Percentiles rank a stretch among this genome's conserved stretches.
phyloP scores from a whole-genome alignment of 371 early-diverging fungal species.

The Rhizopus stolonifer region DNA sequence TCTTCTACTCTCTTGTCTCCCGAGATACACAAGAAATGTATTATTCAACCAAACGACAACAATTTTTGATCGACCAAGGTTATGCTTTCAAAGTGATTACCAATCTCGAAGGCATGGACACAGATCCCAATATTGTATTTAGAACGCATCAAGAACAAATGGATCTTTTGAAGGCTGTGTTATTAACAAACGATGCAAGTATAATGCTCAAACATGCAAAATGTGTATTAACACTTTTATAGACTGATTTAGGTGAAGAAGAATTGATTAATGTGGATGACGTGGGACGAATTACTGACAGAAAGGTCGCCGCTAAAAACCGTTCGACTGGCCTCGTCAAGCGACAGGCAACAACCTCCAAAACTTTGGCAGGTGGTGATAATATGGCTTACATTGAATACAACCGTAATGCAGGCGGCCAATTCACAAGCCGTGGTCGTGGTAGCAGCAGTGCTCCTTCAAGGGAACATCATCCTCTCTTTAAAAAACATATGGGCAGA shows the following conservation, averaged over 20 bases:
- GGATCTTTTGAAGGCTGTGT: slow-evolving; percentile 86
- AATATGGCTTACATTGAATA: slow-evolving; percentile 95
- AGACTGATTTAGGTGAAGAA: slow-evolving; percentile 67
- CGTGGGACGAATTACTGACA: slow-evolving; percentile 45
- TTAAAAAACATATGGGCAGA: slow-evolving; percentile 65
- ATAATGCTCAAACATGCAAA: slow-evolving; percentile 20
- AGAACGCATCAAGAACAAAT: slow-evolving; percentile 79
- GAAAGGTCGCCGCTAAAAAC: slow-evolving; percentile 42
- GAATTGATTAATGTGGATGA: slow-evolving; percentile 41
- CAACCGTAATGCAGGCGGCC: slow-evolving; percentile 42
- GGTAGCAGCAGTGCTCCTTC: slow-evolving; percentile 31
- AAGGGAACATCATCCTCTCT: slow-evolving; percentile 66
- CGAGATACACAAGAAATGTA: slow-evolving; percentile 99
- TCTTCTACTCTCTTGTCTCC: slow-evolving; percentile 97
- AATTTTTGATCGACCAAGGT: slow-evolving; percentile 99
- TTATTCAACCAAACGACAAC: slow-evolving; percentile 97
- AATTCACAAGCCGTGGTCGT: slow-evolving; percentile 42
- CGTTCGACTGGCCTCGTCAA: slow-evolving; percentile 31
- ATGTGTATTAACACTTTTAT: neutral
- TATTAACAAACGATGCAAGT: slow-evolving; percentile 73
- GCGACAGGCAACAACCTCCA: slow-evolving; percentile 65
- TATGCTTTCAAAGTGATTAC: slow-evolving; percentile 98
- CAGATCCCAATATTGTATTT: slow-evolving; percentile 71
- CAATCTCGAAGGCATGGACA: slow-evolving; percentile 79
- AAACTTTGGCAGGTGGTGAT: slow-evolving; percentile 87